These are phyloP conservation scores for Daldinia sp. DNA, from an alignment of 2,329 filamentous ascomycete species.

Conservation along the genomic window DNA sequence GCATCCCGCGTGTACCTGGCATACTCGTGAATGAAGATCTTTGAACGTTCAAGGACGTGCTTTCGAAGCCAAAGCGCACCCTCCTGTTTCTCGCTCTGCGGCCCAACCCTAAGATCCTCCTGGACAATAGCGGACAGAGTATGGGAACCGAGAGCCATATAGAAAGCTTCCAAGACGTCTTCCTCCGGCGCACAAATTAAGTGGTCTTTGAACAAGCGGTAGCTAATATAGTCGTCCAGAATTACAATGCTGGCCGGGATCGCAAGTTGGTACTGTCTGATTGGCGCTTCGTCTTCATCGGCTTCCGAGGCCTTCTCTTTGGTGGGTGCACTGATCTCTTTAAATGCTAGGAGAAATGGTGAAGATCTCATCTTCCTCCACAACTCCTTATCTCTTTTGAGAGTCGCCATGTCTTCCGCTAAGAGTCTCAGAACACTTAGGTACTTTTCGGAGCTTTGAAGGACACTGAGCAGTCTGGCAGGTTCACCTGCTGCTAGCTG, in stretches of 20 bases:
- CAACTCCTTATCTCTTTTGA: conserved; percentile 84
- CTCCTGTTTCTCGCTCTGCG: conserved; percentile 73
- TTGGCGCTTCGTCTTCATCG: conserved; percentile 72
- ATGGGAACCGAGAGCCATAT: conserved; percentile 81
- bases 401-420: conserved; percentile 74
- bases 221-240: conserved; percentile 89
- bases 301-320: conserved; percentile 63
- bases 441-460: conserved; percentile 88
- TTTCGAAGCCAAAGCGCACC: conserved; percentile 78
- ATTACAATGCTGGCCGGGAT: conserved; percentile 79
- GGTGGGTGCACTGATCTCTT: conserved; percentile 69
- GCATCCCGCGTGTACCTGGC: conserved; percentile 76
- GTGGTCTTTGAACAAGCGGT: conserved; percentile 86
- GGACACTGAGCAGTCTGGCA: conserved; percentile 80
- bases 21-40: conserved; percentile 87
- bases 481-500: conserved; percentile 86
- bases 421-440: conserved; percentile 83
- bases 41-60: conserved; percentile 86
- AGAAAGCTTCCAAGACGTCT: conserved; percentile 86
- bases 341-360: conserved; percentile 85
- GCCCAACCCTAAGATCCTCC: conserved; percentile 80
- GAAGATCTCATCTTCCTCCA: conserved; percentile 80
- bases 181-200: conserved; percentile 92
- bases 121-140: conserved; percentile 82
- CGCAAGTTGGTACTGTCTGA: conserved; percentile 84